Conservation (phyloP, 1,284 basidiomycete genomes). For the Cryptococcus sp. region DNA sequence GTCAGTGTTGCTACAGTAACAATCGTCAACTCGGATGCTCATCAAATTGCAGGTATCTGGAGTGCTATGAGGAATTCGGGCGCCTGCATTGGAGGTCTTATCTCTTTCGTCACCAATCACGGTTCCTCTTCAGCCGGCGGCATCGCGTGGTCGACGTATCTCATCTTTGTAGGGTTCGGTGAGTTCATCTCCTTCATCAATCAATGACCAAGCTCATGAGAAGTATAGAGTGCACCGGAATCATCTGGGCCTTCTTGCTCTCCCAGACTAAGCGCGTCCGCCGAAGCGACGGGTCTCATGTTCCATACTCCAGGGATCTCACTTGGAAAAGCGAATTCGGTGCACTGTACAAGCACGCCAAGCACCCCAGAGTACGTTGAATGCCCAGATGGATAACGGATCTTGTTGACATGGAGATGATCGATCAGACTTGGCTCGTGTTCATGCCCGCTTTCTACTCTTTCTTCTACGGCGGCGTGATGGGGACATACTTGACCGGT, state of each 20-base stretch:
- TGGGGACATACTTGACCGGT: conserved; percentile 33
- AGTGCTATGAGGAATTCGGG: conserved; percentile 31
- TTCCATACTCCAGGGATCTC: conserved; percentile 21
- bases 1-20: conserved; percentile 4
- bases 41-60: conserved; percentile 24
- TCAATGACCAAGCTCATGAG: conserved; percentile 1
- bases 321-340: conserved; percentile 26
- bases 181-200: conserved; percentile 3
- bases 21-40: background rate
- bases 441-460: conserved; percentile 34
- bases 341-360: conserved; percentile 22
- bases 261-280: conserved; percentile 29
- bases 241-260: conserved; percentile 27
- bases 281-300: conserved; percentile 29
- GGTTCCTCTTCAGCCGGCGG: conserved; percentile 20
- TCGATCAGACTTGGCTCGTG: conserved; percentile 23
- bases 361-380: conserved; percentile 19
- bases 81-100: conserved; percentile 31
- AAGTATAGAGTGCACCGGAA: conserved; percentile 23
- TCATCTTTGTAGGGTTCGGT: conserved; percentile 36
- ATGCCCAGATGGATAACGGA: background rate
- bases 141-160: conserved; percentile 30
- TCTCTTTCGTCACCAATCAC: conserved; percentile 32
- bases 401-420: background rate
- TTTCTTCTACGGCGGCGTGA: conserved; percentile 35